Conservation (phyloP, 805 yeast species). For the Naumovozyma castellii region DNA sequence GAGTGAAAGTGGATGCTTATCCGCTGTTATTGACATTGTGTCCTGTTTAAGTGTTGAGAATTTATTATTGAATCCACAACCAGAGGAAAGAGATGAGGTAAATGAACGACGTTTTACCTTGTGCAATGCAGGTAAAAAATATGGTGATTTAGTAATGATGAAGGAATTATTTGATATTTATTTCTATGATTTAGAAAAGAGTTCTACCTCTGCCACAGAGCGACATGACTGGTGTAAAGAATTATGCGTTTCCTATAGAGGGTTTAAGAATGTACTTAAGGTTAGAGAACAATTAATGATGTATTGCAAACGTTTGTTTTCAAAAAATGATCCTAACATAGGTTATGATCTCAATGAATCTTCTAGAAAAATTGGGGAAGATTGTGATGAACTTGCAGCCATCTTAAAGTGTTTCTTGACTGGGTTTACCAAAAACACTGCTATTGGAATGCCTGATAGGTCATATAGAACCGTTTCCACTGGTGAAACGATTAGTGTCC, state of each 20-base stretch:
- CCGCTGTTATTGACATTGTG: slow-evolving; percentile 75
- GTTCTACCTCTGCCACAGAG: slow-evolving; percentile 37
- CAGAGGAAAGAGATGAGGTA: slow-evolving; percentile 75
- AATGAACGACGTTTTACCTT: slow-evolving; percentile 62
- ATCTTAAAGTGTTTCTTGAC: slow-evolving; percentile 70
- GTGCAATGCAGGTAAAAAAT: slow-evolving; percentile 58
- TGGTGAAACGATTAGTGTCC: slow-evolving; percentile 79
- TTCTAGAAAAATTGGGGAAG: slow-evolving; percentile 15
- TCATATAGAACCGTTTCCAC: slow-evolving; percentile 77
- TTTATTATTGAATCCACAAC: slow-evolving; percentile 66
- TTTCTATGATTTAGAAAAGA: slow-evolving; percentile 12
- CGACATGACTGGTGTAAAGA: slow-evolving; percentile 77
- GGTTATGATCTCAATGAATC: slow-evolving; percentile 5
- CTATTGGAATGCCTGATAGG: slow-evolving; percentile 90
- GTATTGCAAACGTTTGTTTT: slow-evolving; percentile 16
- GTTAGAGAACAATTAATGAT: slow-evolving; percentile 59
- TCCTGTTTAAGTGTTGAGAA: slow-evolving; percentile 92
- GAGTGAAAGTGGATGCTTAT: slow-evolving; percentile 42
- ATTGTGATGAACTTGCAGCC: slow-evolving; percentile 30
- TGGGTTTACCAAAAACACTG: slow-evolving; percentile 84
- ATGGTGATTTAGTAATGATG: slow-evolving; percentile 77
- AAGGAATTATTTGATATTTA: slow-evolving; percentile 66
- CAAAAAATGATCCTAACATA: neutral
- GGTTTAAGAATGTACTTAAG: slow-evolving; percentile 65
- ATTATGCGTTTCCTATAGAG: slow-evolving; percentile 64